Percentiles rank a stretch among this genome's conserved stretches.
phyloP scores from a whole-genome alignment of 768 basidiomycete genomes.

The Lyophyllum atratum region DNA sequence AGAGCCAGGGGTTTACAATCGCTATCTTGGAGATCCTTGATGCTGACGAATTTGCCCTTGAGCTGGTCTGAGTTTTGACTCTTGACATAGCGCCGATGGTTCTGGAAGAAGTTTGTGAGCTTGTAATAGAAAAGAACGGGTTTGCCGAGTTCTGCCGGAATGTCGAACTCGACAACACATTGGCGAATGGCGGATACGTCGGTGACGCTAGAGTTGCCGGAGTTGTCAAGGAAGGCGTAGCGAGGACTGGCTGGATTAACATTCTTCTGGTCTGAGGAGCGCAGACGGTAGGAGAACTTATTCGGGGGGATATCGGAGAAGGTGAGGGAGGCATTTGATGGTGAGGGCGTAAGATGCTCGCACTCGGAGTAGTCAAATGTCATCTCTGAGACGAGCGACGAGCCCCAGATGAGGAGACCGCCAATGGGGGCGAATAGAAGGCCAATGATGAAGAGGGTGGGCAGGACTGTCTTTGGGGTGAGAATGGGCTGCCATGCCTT shows the following conservation, averaged over 20 bases:
- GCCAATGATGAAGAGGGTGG: conserved; percentile 93
- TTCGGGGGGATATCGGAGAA: conserved; percentile 64
- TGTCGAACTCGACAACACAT: conserved; percentile 81
- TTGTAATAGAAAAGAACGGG: conserved; percentile 95
- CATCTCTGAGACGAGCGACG: conserved; percentile 81
- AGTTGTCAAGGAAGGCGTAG: conserved; percentile 74
- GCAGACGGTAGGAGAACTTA: conserved; percentile 67
- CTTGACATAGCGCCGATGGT: conserved; percentile 97
- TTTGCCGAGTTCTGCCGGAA: conserved; percentile 74
- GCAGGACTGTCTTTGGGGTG: conserved; percentile 96
- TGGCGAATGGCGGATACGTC: conserved; percentile 46
- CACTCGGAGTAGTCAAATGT: conserved; percentile 95
- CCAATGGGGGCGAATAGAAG: conserved; percentile 96
- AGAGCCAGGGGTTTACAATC: conserved; percentile 90
- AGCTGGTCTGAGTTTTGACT: conserved; percentile 86
- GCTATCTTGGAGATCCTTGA: conserved; percentile 54
- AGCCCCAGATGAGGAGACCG: conserved; percentile 91
- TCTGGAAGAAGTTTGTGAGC: conserved; percentile 96
- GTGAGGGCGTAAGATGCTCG: conserved; percentile 58
- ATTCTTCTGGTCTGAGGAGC: conserved; percentile 54
- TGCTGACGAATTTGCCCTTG: conserved; percentile 63
- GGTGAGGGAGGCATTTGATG: conserved; percentile 32
- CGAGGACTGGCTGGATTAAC: conserved; percentile 57
- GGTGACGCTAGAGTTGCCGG: conserved; percentile 45
- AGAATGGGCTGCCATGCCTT: conserved; percentile 99